Base-by-base conservation (phyloP, 1,139 yeast genomes). In the Pichia terricola region DNA sequence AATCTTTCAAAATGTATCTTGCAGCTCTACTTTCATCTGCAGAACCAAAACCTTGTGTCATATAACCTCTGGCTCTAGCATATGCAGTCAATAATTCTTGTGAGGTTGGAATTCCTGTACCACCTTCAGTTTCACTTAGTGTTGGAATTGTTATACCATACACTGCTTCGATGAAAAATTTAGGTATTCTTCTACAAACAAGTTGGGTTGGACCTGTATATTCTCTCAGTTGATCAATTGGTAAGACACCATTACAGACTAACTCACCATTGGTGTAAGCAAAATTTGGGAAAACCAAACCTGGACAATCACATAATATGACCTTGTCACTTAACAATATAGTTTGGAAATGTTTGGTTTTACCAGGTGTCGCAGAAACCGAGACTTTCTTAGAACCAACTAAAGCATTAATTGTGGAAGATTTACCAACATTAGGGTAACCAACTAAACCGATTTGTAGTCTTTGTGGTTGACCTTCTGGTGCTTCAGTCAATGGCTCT, bases 331-430 rank as follows among this genome's bases (percentile, higher is more conserved):
- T 79, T 40, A 94, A 73, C 58, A 81, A 78, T 50, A 94, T 88
- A 2, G 99, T 94, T 69, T 94, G 99, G 73, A 94, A 94, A 72
- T 94, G 99, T 64, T 94, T 94, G 22, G 99, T 94, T 63, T 94
- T 94, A 69, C 99, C 99, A 5, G 99, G 99, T 0, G 98, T 94
- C 2, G 98, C 74, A 2, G 98, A 91, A 35, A 94, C 98, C 1
- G 97, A 88, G 10, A 94, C 99, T 61, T 87, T 89, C 61, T 94
- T 94, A 28, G 96, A 80, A 26, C 98, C 98, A 41, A 91, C 94
- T 41, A 94, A 72, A 0, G 97, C 96, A 63, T 89, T 89, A 56
- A 89, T 89, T 9, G 97, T 89, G 9, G 96, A 88, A 1, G 96
- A 89, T 64, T 89, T 89, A 71, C 97, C 97, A 43, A 89, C 97